These are phyloP conservation scores for Phytophthora nicotianae DNA, from an alignment of 352 stramenopile genomes.

Conservation along the genomic window DNA sequence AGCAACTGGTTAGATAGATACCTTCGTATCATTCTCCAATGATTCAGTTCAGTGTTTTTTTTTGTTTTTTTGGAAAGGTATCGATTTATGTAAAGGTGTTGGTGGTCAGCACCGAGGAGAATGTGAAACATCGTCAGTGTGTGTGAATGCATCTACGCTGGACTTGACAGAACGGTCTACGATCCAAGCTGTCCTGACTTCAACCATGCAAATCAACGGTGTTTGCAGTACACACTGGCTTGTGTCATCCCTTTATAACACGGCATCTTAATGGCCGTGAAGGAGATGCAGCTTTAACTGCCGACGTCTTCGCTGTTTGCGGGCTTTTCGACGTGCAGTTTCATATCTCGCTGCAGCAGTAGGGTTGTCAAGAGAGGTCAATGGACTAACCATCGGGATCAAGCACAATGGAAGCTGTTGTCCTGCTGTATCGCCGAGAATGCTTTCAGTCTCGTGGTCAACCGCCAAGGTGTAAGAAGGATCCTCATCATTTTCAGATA, in stretches of 20 bases:
- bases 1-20: slow-evolving; percentile 29
- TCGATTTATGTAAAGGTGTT: not conserved
- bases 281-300: slow-evolving; percentile 10
- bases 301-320: slow-evolving; percentile 26
- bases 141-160: not conserved
- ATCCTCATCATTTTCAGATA: slow-evolving; percentile 17
- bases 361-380: slow-evolving; percentile 69
- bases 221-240: not conserved
- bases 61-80: not conserved
- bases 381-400: slow-evolving; percentile 71
- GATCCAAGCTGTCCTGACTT: not conserved
- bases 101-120: not conserved
- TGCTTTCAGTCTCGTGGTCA: slow-evolving; percentile 3
- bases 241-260: not conserved
- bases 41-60: too few relatives aligned
- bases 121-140: not conserved
- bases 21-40: slow-evolving; percentile 10
- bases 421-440: slow-evolving; percentile 14
- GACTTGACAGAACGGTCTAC: not conserved
- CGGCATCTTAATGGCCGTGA: slow-evolving; percentile 1
- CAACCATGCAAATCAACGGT: not conserved
- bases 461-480: slow-evolving; percentile 5
- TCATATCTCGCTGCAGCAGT: slow-evolving; percentile 62
- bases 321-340: slow-evolving; percentile 43
- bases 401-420: slow-evolving; percentile 64